These are phyloP conservation scores for Pyrus bretschneideri DNA, from an alignment of 306 rosid species.

Conservation along the genomic window DNA sequence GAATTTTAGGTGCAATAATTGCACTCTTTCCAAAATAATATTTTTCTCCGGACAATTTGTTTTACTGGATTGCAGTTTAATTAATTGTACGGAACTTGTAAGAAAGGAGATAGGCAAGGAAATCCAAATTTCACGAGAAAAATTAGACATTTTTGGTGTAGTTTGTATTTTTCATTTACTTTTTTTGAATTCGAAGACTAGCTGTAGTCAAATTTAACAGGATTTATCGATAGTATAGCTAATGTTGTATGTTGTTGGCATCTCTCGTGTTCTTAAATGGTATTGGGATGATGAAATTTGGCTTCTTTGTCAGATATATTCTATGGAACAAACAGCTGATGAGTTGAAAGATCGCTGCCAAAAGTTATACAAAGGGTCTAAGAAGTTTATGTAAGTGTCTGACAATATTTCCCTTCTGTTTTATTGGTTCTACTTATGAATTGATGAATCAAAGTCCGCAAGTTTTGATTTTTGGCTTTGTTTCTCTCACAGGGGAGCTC, in stretches of 20 bases:
- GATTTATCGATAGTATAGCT: not conserved
- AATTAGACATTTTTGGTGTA: not conserved
- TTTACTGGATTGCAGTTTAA: not conserved
- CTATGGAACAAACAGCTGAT: conserved; percentile 62
- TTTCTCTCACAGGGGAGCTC: conserved; percentile 46
- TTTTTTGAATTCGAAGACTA: not conserved
- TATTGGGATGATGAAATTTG: not conserved
- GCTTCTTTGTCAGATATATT: conserved; percentile 45
- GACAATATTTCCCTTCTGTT: not conserved
- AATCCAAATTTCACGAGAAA: not conserved
- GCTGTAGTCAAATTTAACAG: not conserved
- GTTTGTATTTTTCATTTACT: not conserved
- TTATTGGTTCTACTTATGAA: not conserved
- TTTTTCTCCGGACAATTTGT: not conserved
- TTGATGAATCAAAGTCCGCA: not conserved
- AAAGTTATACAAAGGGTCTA: conserved; percentile 57
- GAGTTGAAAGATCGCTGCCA: conserved; percentile 80
- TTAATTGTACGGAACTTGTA: not conserved
- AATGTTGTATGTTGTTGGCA: not conserved
- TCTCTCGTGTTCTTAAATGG: not conserved
- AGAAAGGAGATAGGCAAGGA: not conserved
- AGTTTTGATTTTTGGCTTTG: conserved; percentile 22
- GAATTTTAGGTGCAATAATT: not conserved
- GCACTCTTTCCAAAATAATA: not conserved
- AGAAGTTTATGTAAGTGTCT: conserved; percentile 70